phyloP scores from a whole-genome alignment of 768 basidiomycete genomes.

The Clitopilus passeckerianus region DNA sequence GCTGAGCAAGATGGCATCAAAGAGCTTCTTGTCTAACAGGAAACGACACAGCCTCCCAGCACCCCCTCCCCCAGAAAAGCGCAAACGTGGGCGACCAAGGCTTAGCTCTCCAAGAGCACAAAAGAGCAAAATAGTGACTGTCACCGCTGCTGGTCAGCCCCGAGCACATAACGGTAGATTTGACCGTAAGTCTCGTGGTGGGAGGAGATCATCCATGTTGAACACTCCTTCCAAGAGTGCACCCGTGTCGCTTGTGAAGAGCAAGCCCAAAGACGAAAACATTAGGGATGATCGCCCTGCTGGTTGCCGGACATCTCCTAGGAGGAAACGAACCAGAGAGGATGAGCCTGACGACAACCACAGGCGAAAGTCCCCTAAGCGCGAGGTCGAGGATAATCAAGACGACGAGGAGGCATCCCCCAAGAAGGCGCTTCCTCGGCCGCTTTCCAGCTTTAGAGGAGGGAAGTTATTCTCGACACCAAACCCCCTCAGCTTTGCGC shows the following conservation, averaged over 20 bases:
- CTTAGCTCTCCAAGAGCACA: conserved; percentile 20
- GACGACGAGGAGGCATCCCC: conserved; percentile 11
- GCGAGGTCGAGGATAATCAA: conserved; percentile 12
- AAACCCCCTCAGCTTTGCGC: conserved; percentile 57
- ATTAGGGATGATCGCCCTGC: conserved; percentile 6
- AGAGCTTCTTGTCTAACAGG: conserved; percentile 7
- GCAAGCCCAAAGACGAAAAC: conserved; percentile 15
- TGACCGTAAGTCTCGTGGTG: conserved; percentile 50
- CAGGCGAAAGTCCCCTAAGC: conserved; percentile 22
- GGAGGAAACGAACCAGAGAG: conserved; percentile 26
- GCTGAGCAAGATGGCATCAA: conserved; percentile 19
- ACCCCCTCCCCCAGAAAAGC: conserved; percentile 18
- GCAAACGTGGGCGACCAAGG: conserved; percentile 38
- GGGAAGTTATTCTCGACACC: conserved; percentile 51
- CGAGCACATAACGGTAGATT: conserved; percentile 63
- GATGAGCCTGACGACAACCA: conserved; percentile 26
- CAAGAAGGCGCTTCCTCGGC: conserved; percentile 36
- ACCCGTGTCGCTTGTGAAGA: conserved; percentile 31
- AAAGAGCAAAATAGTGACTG: conserved; percentile 6
- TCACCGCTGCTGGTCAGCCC: conserved; percentile 40
- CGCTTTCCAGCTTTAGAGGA: conserved; percentile 34
- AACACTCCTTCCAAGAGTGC: not conserved
- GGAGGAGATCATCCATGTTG: conserved; percentile 23
- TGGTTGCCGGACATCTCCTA: conserved; percentile 9
- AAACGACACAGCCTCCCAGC: conserved; percentile 12